Evolutionary conservation across 2,329 filamentous ascomycete genomes (phyloP).

Genomic region (Calonectria crousiana): DNA sequence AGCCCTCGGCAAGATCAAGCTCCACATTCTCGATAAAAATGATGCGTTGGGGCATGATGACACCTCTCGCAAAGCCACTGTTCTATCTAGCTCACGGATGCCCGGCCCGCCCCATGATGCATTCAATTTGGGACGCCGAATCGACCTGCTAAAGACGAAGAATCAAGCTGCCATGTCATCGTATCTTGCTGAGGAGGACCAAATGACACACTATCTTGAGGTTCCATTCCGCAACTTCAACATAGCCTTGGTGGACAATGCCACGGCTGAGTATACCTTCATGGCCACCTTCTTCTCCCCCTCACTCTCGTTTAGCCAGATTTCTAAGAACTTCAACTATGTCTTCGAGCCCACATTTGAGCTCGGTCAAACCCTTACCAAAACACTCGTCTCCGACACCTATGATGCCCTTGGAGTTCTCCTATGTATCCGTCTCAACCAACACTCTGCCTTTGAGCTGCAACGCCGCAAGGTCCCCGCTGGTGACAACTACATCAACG

Average conservation of each 20-base stretch:
- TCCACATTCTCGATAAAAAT: constrained; percentile 85
- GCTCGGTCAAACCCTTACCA: constrained; percentile 83
- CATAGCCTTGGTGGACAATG: constrained; percentile 91
- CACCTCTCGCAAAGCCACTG: constrained; percentile 71
- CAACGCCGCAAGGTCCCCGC: constrained; percentile 92
- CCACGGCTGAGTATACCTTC: constrained; percentile 94
- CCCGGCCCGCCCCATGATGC: constrained; percentile 80
- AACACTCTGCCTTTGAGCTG: constrained; percentile 93
- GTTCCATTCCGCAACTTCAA: constrained; percentile 95
- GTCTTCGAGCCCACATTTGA: constrained; percentile 92
- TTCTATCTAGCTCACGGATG: constrained; percentile 61
- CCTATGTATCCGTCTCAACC: constrained; percentile 92
- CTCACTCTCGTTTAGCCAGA: constrained; percentile 77
- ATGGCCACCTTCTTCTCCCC: constrained; percentile 90
- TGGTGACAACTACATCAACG: constrained; percentile 92
- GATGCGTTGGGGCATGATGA: constrained; percentile 88
- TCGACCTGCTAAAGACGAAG: constrained; percentile 82
- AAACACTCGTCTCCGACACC: constrained; percentile 79
- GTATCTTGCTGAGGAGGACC: constrained; percentile 92
- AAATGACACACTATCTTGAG: constrained; percentile 87
- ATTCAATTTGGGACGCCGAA: constrained; percentile 87
- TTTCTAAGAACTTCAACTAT: constrained; percentile 86
- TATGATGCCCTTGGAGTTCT: constrained; percentile 89
- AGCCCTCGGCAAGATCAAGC: constrained; percentile 84
- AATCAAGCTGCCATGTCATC: constrained; percentile 85